Evolutionary conservation across 768 basidiomycete genomes (phyloP), one percentile per base, ranked within the genome.

Genomic region (Lactifluus echinatus): DNA sequence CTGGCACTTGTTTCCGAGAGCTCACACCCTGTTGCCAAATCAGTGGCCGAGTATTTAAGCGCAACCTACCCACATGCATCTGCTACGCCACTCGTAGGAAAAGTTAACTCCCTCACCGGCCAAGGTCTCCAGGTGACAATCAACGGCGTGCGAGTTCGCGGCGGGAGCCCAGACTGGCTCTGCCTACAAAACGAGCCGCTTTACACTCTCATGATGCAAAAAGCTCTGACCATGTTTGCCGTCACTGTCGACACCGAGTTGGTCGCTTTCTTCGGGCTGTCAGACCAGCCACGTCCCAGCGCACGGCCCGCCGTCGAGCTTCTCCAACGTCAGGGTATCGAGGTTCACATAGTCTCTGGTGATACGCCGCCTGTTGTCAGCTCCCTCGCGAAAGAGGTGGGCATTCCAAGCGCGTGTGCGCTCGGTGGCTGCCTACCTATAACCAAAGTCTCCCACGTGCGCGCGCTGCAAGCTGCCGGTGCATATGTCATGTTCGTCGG

Each of bases 291-390:
- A 6, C 72, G 81, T 17, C 68, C 75, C 3, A 74, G 74, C 44
- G 71, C 79, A 0, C 49, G 43, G 17, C 62, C 65, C 5, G 70
- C 79, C 17, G 63, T 82, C 17, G 50, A 60, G 12, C 49, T 56
- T 5, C 74, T 81, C 44, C 60, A 64, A 11, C 48, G 59, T 15
- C 66, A 68, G 14, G 70, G 73, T 11, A 72, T 76, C 54, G 63
- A 67, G 15, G 71, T 79, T 26, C 73, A 71, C 53, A 75, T 83
- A 62, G 71, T 80, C 42, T 77, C 76, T 49, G 81, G 81, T 0
- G 80, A 83, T 60, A 73, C 75, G 48, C 63, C 62, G 23, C 61
- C 66, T 33, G 78, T 79, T 1, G 81, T 80, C 0, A 51, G 64
- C 26, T 68, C 73, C 4, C 70, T 79, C 23, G 78, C 74, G 0